These are phyloP conservation scores for Agrocybe chaxingu DNA, from an alignment of 768 basidiomycete species.

Conservation along the genomic window DNA sequence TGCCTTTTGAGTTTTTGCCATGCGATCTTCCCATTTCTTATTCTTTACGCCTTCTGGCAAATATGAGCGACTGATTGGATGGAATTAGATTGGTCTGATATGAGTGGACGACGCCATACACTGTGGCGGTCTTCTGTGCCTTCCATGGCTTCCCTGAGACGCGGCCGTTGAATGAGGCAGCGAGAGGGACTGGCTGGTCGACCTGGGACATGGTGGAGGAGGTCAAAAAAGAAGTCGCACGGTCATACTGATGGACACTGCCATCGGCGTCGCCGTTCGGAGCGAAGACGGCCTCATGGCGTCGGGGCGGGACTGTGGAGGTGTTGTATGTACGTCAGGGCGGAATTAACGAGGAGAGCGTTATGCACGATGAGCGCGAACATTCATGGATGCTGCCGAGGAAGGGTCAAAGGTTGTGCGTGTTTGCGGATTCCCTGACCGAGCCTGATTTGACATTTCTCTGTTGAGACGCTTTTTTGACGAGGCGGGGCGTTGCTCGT, in stretches of 20 bases:
- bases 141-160: slow-evolving; percentile 74
- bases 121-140: slow-evolving; percentile 41
- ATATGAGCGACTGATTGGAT: slow-evolving; percentile 57
- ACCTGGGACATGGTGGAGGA: slow-evolving; percentile 17
- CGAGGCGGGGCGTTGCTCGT: slow-evolving; percentile 6
- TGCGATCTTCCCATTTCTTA: slow-evolving; percentile 64
- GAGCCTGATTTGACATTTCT: slow-evolving; percentile 13
- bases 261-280: neutral
- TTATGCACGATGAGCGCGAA: neutral
- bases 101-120: slow-evolving; percentile 30
- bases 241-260: slow-evolving; percentile 12
- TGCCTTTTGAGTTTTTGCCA: slow-evolving; percentile 63
- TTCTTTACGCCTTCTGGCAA: slow-evolving; percentile 63
- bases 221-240: slow-evolving; percentile 13
- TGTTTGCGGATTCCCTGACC: slow-evolving; percentile 16
- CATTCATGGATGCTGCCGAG: slow-evolving; percentile 6
- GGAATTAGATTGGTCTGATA: slow-evolving; percentile 3
- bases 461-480: slow-evolving; percentile 8
- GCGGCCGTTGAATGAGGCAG: slow-evolving; percentile 62
- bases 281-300: neutral
- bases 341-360: neutral
- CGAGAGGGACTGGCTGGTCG: slow-evolving; percentile 29
- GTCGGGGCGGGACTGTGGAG: neutral
- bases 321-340: neutral
- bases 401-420: slow-evolving; percentile 15